These are phyloP conservation scores for Gypsophila paniculata DNA, from an alignment of 179 eudicot genomes.

Conservation along the genomic window DNA sequence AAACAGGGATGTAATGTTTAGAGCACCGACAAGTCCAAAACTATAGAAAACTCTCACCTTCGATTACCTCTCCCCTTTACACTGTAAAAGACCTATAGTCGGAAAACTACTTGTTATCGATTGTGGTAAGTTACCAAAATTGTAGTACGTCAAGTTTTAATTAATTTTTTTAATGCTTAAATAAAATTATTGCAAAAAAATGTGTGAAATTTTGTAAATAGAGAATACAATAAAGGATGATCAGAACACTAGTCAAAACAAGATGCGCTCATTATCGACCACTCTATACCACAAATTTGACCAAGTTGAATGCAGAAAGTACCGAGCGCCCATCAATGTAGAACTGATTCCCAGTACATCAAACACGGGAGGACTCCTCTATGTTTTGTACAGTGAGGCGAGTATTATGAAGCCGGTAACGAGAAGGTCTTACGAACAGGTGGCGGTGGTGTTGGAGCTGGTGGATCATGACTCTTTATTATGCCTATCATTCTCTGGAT, in stretches of 20 bases:
- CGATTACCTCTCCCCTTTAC: neutral
- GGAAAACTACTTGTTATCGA: too few species aligned
- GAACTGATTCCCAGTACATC: neutral
- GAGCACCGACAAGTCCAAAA: constrained; percentile 17
- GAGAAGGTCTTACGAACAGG: constrained; percentile 19
- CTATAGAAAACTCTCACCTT: constrained; percentile 7
- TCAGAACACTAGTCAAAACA: neutral
- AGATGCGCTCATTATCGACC: neutral
- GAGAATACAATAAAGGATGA: neutral
- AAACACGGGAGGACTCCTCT: neutral
- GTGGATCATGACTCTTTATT: constrained; percentile 28
- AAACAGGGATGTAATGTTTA: too few species aligned
- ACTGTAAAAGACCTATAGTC: too few species aligned
- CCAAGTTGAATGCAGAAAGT: neutral
- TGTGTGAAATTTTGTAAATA: neutral
- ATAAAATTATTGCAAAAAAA: neutral
- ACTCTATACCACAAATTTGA: constrained; percentile 5
- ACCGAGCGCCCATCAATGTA: neutral
- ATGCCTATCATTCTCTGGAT: constrained; percentile 44
- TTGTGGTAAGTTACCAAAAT: too few species aligned
- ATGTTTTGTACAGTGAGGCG: constrained; percentile 2
- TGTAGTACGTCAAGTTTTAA: too few species aligned
- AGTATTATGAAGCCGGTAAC: neutral
- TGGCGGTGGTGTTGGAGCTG: constrained; percentile 17
- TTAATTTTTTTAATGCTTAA: neutral